Percentiles rank a stretch among this genome's conserved stretches.
Evolutionary conservation across 495 filamentous ascomycete species (phyloP).

Genomic region (Aspergillus avenaceus): DNA sequence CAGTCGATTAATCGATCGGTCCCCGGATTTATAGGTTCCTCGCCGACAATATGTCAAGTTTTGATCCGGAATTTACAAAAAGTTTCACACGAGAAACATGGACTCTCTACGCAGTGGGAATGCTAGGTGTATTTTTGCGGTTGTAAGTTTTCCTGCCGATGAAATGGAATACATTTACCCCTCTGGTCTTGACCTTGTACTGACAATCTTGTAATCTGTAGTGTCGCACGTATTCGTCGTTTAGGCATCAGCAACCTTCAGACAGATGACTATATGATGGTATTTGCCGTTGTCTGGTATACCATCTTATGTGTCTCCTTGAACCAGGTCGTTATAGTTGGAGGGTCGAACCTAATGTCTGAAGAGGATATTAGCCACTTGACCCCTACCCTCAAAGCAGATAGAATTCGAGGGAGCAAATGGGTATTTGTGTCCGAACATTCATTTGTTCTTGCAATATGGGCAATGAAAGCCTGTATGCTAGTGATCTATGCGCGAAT

Average conservation of each 20-base stretch:
- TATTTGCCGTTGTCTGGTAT: constrained; percentile 46
- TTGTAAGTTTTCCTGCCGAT: constrained; percentile 30
- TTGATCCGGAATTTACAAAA: constrained; percentile 29
- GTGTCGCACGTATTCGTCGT: constrained; percentile 45
- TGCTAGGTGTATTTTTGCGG: constrained; percentile 38
- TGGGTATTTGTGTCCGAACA: constrained; percentile 55
- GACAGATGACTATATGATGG: constrained; percentile 51
- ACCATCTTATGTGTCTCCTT: constrained; percentile 49
- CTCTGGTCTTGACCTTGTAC: not conserved
- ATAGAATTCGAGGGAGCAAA: constrained; percentile 49
- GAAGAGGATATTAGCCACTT: constrained; percentile 34
- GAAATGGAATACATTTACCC: not conserved
- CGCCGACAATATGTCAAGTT: constrained; percentile 29
- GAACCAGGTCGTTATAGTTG: constrained; percentile 47
- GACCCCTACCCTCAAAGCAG: constrained; percentile 34
- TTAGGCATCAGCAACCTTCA: constrained; percentile 42
- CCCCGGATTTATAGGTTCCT: constrained; percentile 14
- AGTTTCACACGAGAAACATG: constrained; percentile 43
- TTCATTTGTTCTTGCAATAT: constrained; percentile 47
- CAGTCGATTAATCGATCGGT: constrained; percentile 10
- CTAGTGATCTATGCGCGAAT: constrained; percentile 51
- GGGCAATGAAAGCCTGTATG: constrained; percentile 51
- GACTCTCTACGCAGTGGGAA: constrained; percentile 43
- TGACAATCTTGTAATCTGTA: constrained; percentile 9
- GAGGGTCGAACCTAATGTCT: constrained; percentile 52